Evolutionary conservation across 2,329 filamentous ascomycete species (phyloP), one percentile per base, ranked within the genome.

Genomic region (Pseudocercospora ulei): DNA sequence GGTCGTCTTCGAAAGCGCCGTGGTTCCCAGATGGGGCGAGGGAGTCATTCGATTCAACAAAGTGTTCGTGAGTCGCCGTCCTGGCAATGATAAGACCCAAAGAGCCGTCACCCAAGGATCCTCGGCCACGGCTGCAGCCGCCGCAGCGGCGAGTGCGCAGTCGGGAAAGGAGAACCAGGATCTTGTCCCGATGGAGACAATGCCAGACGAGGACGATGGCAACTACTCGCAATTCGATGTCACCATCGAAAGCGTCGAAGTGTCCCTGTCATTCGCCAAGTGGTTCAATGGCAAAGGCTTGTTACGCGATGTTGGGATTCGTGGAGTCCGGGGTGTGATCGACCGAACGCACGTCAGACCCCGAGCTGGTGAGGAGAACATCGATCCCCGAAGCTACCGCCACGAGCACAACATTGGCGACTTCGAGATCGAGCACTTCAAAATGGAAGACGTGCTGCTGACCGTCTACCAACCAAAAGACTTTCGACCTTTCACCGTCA

Each of bases 221-320:
- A 98, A 98, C 57, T 98, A 96, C 60, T 95, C 87, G 0, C 90
- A 98, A 52, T 98, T 95, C 53, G 90, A 98, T 56, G 69, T 98
- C 9, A 94, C 86, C 0, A 84, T 98, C 43, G 84, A 90, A 47
- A 92, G 84, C 0, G 84, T 98, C 46, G 94, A 98, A 56, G 88
- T 98, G 26, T 96, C 88, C 0, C 62, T 98, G 16, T 98, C 90
- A 0, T 96, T 98, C 53, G 72, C 86, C n/a, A 96, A 95, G 59
- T 98, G 90, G 90, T 92, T 93, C 76, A 96, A 94, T 53, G 88
- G 90, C 13, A 95, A 88, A 61, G 90, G 90, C 0, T 71, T 92
- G 4, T 67, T 98, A 5, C 80, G 83, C 52, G 84, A 96, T 57
- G 90, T 98, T 26, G 86, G 95, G 57, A 80, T 98, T 36, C 90